A percentile compares a stretch with the other conserved stretches of the same genome.
phyloP scores from a whole-genome alignment of 2,329 filamentous ascomycete genomes.

The Emergomyces pasteurianus region DNA sequence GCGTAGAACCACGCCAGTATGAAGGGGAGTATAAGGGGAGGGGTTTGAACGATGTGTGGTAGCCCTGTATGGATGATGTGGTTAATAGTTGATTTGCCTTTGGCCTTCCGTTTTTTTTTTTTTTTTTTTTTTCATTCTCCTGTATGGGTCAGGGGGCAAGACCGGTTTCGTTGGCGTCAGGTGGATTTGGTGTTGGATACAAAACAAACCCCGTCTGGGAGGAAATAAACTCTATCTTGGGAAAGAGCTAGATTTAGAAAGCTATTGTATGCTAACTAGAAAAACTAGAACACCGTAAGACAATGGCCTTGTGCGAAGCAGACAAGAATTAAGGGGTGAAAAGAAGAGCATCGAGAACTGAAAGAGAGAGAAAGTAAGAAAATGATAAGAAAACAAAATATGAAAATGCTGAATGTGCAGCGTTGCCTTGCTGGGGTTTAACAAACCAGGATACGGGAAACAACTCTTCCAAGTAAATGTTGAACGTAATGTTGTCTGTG shows the following conservation, averaged over 20 bases:
- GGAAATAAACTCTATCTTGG: neutral
- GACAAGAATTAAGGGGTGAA: neutral
- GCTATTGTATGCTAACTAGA: neutral
- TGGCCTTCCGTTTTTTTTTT: too few species aligned
- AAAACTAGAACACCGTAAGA: too few species aligned
- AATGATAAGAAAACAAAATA: neutral
- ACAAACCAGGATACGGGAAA: neutral
- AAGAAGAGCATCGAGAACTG: neutral
- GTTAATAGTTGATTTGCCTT: too few species aligned
- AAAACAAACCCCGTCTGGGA: too few species aligned
- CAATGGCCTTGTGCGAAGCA: too few species aligned
- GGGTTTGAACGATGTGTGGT: neutral
- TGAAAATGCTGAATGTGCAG: neutral
- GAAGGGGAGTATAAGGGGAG: too few species aligned
- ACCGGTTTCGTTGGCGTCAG: too few species aligned
- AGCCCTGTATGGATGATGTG: too few species aligned
- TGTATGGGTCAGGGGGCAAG: too few species aligned
- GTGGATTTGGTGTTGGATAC: too few species aligned
- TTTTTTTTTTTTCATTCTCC: too few species aligned
- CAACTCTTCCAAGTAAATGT: neutral
- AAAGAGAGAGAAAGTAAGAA: neutral
- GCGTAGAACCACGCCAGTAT: too few species aligned
- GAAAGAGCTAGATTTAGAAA: neutral
- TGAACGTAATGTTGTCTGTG: neutral
- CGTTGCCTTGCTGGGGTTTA: neutral